A percentile compares a stretch with the other conserved stretches of the same genome.
Evolutionary conservation across 345 rosid genomes (phyloP).

Genomic region (Microthlaspi erraticum): DNA sequence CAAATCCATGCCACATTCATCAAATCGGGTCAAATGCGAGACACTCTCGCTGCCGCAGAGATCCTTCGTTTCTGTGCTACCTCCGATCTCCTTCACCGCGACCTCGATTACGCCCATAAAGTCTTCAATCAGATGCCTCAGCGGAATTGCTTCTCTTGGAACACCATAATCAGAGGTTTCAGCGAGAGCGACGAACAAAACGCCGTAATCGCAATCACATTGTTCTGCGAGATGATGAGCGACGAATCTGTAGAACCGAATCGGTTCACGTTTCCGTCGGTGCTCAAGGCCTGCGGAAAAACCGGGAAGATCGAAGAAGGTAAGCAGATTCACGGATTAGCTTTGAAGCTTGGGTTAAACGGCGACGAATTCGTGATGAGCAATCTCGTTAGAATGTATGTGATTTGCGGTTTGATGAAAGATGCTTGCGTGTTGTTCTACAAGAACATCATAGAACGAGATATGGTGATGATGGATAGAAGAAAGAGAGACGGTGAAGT

Average conservation of each 20-base stretch:
- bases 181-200: constrained; percentile 49
- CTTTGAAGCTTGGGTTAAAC: constrained; percentile 57
- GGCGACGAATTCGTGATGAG: constrained; percentile 67
- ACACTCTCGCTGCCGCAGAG: constrained; percentile 76
- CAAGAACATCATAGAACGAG: constrained; percentile 38
- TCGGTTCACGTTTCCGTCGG: constrained; percentile 66
- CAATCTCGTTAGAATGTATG: constrained; percentile 74
- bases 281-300: constrained; percentile 65
- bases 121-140: constrained; percentile 56
- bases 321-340: constrained; percentile 64
- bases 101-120: constrained; percentile 53
- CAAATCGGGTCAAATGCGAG: constrained; percentile 62
- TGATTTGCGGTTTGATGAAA: constrained; percentile 61
- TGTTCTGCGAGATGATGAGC: constrained; percentile 54
- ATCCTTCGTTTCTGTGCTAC: constrained; percentile 57
- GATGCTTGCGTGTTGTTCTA: constrained; percentile 55
- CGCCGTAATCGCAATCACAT: constrained; percentile 47
- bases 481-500: constrained; percentile 63
- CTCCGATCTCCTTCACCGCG: constrained; percentile 48
- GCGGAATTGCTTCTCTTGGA: constrained; percentile 81
- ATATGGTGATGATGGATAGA: constrained; percentile 36
- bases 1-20: constrained; percentile 74
- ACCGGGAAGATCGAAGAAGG: constrained; percentile 58
- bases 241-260: constrained; percentile 60
- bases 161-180: constrained; percentile 71